A percentile compares a stretch with the other conserved stretches of the same genome.
Conservation (phyloP, 345 rosid species). For the Excoecaria cochinchinensis region DNA sequence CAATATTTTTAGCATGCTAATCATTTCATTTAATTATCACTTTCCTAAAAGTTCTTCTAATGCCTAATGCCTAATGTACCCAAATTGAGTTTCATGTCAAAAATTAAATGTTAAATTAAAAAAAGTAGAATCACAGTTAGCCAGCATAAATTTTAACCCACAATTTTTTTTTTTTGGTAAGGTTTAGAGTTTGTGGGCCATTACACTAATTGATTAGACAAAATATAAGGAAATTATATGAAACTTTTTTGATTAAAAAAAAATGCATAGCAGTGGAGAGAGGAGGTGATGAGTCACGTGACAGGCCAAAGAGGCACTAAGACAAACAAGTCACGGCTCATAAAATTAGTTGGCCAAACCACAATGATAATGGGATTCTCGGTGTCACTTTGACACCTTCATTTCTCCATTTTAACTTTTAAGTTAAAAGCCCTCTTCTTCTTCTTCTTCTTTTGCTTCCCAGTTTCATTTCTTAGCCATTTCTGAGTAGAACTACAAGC, state of each 20-base stretch:
- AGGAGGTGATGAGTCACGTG: not conserved
- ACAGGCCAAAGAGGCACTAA: not conserved
- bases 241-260: not conserved
- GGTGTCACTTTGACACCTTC: constrained; percentile 6
- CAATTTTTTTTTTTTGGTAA: no score
- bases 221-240: no score
- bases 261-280: not conserved
- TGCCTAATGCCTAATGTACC: no score
- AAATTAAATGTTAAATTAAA: no score
- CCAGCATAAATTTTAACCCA: no score
- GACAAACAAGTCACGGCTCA: not conserved
- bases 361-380: not conserved
- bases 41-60: no score
- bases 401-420: not conserved
- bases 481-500: not conserved
- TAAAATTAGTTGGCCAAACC: not conserved
- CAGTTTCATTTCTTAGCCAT: not conserved
- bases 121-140: no score
- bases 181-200: no score
- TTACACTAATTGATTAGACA: no score
- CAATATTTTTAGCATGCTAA: no score
- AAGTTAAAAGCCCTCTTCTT: not conserved
- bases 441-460: not conserved
- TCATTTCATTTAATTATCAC: no score
- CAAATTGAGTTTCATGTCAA: no score